phyloP scores from a whole-genome alignment of 768 basidiomycete genomes.

The Gymnopilus junonius region DNA sequence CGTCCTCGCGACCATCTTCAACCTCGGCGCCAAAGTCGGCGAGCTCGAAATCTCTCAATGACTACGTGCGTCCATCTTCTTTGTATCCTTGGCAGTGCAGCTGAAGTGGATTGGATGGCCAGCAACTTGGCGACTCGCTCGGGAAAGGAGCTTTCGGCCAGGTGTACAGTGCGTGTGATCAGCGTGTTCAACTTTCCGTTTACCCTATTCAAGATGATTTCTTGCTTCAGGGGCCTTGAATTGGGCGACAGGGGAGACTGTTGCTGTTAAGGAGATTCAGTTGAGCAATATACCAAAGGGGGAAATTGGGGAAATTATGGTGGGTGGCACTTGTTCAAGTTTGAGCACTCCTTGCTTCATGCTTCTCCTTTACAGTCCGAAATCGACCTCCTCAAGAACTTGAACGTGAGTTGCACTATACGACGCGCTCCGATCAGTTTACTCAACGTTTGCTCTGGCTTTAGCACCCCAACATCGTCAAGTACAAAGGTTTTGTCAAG shows the following conservation, averaged over 20 bases:
- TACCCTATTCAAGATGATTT: constrained; percentile 2
- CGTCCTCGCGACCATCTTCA: constrained; percentile 44
- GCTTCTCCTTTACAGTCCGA: constrained; percentile 67
- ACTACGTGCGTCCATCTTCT: constrained; percentile 52
- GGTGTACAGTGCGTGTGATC: constrained; percentile 80
- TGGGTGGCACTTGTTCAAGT: constrained; percentile 37
- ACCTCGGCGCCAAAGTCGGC: constrained; percentile 40
- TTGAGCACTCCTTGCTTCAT: constrained; percentile 11
- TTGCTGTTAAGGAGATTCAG: constrained; percentile 98
- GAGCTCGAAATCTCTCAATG: constrained; percentile 62
- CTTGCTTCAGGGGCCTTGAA: constrained; percentile 74
- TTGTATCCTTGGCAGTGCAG: neutral
- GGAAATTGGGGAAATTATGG: constrained; percentile 98
- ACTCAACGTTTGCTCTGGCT: constrained; percentile 5
- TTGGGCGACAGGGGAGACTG: constrained; percentile 97
- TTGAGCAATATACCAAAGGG: constrained; percentile 91
- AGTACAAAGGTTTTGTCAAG: constrained; percentile 98
- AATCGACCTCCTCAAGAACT: constrained; percentile 96
- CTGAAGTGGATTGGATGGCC: constrained; percentile 9
- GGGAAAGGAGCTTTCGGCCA: constrained; percentile 98
- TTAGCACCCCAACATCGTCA: constrained; percentile 96
- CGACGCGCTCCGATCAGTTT: constrained; percentile 5
- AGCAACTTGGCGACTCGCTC: constrained; percentile 97
- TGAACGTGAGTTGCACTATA: constrained; percentile 64
- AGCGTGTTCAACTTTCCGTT: neutral